A percentile compares a stretch with the other conserved stretches of the same genome.
These are phyloP conservation scores for Metschnikowia rubicola DNA, from an alignment of 805 yeast genomes.

Conservation along the genomic window DNA sequence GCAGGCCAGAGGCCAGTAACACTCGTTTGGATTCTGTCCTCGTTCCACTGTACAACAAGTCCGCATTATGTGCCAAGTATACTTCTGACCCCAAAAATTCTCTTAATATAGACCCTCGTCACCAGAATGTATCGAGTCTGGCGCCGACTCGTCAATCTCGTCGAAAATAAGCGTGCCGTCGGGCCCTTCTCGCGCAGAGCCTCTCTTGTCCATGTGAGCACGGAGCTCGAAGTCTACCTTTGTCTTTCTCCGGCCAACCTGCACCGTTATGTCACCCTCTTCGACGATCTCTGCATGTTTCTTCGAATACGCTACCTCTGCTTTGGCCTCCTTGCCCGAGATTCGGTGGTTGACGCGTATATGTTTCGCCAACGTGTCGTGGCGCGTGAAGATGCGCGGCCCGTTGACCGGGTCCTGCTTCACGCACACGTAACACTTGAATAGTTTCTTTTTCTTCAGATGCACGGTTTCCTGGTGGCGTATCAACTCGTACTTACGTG, in stretches of 20 bases:
- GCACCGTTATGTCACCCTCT: slow-evolving; percentile 46
- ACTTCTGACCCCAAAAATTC: neutral
- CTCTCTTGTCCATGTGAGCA: slow-evolving; percentile 42
- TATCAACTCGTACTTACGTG: slow-evolving; percentile 80
- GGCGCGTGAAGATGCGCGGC: slow-evolving; percentile 83
- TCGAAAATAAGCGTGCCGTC: slow-evolving; percentile 15
- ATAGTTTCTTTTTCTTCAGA: slow-evolving; percentile 79
- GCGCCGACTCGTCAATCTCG: slow-evolving; percentile 16
- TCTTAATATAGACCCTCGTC: slow-evolving; percentile 8
- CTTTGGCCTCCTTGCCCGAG: slow-evolving; percentile 45
- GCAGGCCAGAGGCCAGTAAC: too few relatives aligned
- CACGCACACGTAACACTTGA: slow-evolving; percentile 84
- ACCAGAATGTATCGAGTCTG: slow-evolving; percentile 13
- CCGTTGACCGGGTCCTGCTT: slow-evolving; percentile 53
- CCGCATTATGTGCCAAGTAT: too few relatives aligned
- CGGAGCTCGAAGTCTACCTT: slow-evolving; percentile 44
- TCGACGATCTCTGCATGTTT: slow-evolving; percentile 47
- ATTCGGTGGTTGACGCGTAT: slow-evolving; percentile 50
- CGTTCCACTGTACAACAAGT: too few relatives aligned
- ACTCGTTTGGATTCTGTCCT: too few relatives aligned
- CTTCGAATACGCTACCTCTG: slow-evolving; percentile 44
- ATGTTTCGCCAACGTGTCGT: slow-evolving; percentile 93
- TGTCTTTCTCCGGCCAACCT: slow-evolving; percentile 44
- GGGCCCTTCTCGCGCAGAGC: slow-evolving; percentile 15
- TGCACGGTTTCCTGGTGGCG: slow-evolving; percentile 97